Base-by-base conservation (phyloP, 495 filamentous ascomycete species). In the Evernia prunastri region DNA sequence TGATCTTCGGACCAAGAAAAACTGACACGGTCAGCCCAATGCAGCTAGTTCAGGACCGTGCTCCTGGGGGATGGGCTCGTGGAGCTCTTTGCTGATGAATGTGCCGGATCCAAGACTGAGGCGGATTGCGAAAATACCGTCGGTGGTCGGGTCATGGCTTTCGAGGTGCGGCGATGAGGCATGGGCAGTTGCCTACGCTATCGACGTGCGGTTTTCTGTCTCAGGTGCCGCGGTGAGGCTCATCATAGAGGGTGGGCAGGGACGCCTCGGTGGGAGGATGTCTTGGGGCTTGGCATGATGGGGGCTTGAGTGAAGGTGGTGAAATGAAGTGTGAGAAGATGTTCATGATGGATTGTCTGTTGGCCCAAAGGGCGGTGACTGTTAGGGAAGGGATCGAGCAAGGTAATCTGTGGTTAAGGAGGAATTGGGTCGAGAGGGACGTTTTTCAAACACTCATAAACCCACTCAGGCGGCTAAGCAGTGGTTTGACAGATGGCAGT, bases 101-200 rank as follows among this genome's bases (percentile, higher is more conserved):
- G 35, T 60, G 27, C 39, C 13, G 2, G 37, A 8, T 10, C 40
- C 23, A 13, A 2, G 6, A n/a, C 13, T 40, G n/a, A 60, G 33
- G 23, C 39, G 35, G 40, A 47, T 40, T 13, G 5, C 39, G 58
- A 60, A 60, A 23, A 7, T 45, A 23, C 56, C 56, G n/a, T 58
- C 56, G 1, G 17, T 42, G 8, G 1, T 35, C 11, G 39, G 12
- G 1, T 23, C 40, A 31, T 45, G 25, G 12, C 47, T 17, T 60
- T 60, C 40, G 15, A 60, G 27, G 13, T 43, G 7, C n/a, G 25
- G 39, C 58, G 40, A 60, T 60, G 37, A 60, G 12, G 36, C 1
- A 12, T 20, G 58, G 12, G 18, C 7, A 15, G 13, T 29, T 11
- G 25, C 40, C 40, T 1, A 33, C 0, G 27, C 58, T 35, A 1